Evolutionary conservation across 2,329 filamentous ascomycete species (phyloP), one percentile per base, ranked within the genome.

Genomic region (Dryadomyces quercus-mongolicae): DNA sequence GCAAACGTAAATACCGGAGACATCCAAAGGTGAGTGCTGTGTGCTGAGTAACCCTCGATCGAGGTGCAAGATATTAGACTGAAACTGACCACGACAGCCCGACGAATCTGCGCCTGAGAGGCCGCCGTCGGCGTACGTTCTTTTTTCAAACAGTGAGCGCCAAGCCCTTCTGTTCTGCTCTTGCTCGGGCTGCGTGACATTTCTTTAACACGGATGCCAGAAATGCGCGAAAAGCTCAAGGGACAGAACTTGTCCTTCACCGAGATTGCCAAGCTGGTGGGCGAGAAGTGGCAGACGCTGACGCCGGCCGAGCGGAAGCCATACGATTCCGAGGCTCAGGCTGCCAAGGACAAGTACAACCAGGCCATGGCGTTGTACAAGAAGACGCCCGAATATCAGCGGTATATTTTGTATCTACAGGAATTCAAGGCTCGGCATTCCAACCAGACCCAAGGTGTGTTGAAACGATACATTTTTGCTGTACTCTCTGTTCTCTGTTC

Each of bases 31-130:
- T 85, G 34, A 18, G 55, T 49, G 25, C n/a, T n/a, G n/a, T n/a
- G n/a, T n/a, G n/a, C n/a, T n/a, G n/a, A n/a, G n/a, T n/a, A n/a
- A n/a, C n/a, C n/a, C n/a, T n/a, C n/a, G n/a, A n/a, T n/a, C n/a
- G n/a, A n/a, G n/a, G n/a, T n/a, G n/a, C n/a, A n/a, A n/a, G n/a
- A n/a, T n/a, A n/a, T n/a, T n/a, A n/a, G 34, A 22, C 9, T 9
- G 22, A 16, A 18, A 21, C 48, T 47, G 20, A 47, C 36, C 12
- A 43, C 51, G 31, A 18, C 31, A 88, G 81, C 75, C 86, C 3
- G 88, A 93, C 61, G 84, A 89, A 56, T 82, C 88, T 69, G 87
- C 87, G 0, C 88, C 88, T 1, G 86, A 91, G 63, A 76, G 87
- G 22, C 86, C 88, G 1, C 85, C 86, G 0, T 92, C 87, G 5